Conservation (phyloP, 1,139 yeast species). For the Pichia sp. region DNA sequence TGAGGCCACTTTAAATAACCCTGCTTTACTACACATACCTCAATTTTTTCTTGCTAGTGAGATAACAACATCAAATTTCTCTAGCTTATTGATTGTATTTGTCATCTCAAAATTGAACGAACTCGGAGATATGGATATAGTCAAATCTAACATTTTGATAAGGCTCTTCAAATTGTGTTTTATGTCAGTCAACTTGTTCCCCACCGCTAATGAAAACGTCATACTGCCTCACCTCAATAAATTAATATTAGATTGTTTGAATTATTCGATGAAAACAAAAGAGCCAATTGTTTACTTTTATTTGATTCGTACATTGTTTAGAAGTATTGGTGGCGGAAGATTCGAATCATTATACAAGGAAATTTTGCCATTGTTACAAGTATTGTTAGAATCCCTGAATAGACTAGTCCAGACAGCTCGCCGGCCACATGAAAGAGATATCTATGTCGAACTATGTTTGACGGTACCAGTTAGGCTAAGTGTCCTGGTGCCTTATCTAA, state of each 20-base stretch:
- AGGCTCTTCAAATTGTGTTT: conserved; percentile 86
- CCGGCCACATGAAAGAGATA: conserved; percentile 85
- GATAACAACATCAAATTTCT: conserved; percentile 86
- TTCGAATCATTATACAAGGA: conserved; percentile 90
- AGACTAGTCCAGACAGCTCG: conserved; percentile 78
- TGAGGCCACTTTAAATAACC: conserved; percentile 75
- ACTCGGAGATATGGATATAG: conserved; percentile 74
- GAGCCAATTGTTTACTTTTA: conserved; percentile 91
- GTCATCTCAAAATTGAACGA: conserved; percentile 69
- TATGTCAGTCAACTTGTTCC: conserved; percentile 92
- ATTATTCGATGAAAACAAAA: conserved; percentile 78
- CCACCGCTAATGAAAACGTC: conserved; percentile 80
- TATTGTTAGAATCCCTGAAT: conserved; percentile 78
- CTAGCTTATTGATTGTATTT: conserved; percentile 79
- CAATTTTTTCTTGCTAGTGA: conserved; percentile 94
- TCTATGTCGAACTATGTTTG: conserved; percentile 88
- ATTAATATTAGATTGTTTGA: conserved; percentile 74
- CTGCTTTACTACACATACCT: conserved; percentile 85
- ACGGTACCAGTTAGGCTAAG: conserved; percentile 94
- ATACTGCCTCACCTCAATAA: conserved; percentile 82
- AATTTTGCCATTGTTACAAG: conserved; percentile 85
- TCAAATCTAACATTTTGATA: conserved; percentile 76
- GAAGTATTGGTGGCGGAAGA: conserved; percentile 95
- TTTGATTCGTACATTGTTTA: conserved; percentile 78
- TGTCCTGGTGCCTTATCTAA: conserved; percentile 87